A percentile compares a stretch with the other conserved stretches of the same genome.
phyloP scores from a whole-genome alignment of 2,329 filamentous ascomycete genomes.

The Apiospora koreana region DNA sequence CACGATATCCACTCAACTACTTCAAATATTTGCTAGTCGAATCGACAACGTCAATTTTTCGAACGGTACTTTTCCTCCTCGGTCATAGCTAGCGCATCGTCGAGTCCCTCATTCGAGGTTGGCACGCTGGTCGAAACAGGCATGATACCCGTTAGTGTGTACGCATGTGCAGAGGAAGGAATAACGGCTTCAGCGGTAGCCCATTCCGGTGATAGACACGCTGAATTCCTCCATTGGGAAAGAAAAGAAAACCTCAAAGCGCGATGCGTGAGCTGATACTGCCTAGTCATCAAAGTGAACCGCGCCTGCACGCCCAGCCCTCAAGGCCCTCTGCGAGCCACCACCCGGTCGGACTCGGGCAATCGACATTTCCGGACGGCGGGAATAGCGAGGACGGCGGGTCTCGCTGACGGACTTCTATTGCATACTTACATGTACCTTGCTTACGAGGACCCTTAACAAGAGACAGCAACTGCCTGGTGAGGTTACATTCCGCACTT shows the following conservation, averaged over 20 bases:
- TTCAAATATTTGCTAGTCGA: background rate
- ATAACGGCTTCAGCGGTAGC: constrained; percentile 1
- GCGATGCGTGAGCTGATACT: background rate
- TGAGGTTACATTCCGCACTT: constrained; percentile 5
- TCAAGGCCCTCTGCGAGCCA: background rate
- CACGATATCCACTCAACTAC: background rate
- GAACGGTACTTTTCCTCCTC: background rate
- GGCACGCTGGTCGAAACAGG: background rate
- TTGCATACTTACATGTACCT: background rate
- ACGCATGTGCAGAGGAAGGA: background rate
- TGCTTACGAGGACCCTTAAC: background rate
- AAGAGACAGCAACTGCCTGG: constrained; percentile 3
- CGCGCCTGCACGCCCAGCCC: background rate
- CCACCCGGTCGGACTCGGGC: constrained; percentile 1
- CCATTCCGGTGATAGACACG: background rate
- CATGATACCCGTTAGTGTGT: constrained; percentile 6
- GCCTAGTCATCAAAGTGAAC: background rate
- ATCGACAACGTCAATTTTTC: background rate
- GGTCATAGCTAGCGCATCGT: background rate
- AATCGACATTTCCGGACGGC: background rate
- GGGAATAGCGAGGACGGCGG: background rate
- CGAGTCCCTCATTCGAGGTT: background rate
- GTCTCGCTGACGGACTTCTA: background rate
- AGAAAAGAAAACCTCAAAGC: background rate
- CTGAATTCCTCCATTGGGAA: background rate